These are phyloP conservation scores for Neopestalotiopsis rosae DNA, from an alignment of 2,329 filamentous ascomycete species.

Conservation along the genomic window DNA sequence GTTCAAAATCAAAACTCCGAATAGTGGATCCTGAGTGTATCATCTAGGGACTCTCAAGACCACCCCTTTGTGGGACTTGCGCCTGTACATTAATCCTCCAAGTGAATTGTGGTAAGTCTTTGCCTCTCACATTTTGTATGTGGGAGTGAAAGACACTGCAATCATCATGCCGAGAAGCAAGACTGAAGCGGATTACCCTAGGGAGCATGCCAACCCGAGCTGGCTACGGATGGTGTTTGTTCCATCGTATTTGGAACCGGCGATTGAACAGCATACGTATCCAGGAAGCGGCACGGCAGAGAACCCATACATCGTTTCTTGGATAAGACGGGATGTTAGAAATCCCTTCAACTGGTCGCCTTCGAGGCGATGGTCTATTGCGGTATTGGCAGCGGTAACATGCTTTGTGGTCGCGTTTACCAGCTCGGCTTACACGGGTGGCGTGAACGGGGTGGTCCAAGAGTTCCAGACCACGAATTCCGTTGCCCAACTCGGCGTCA, in stretches of 20 bases:
- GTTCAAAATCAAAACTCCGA: background rate
- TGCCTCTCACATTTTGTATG: background rate
- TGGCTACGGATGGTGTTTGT: background rate
- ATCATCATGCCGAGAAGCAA: background rate
- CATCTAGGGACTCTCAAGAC: background rate
- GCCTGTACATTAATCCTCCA: background rate
- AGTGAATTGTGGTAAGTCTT: background rate
- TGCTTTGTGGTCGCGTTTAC: conserved; percentile 58
- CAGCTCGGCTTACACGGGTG: conserved; percentile 52
- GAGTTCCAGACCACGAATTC: conserved; percentile 47
- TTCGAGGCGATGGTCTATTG: conserved; percentile 55
- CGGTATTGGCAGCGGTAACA: conserved; percentile 52
- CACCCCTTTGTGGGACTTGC: background rate
- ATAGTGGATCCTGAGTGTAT: background rate
- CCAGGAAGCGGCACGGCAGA: background rate
- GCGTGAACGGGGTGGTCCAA: conserved; percentile 40
- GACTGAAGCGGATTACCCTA: background rate
- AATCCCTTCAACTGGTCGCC: conserved; percentile 57
- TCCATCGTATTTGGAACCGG: background rate
- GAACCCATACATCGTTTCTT: conserved; percentile 58
- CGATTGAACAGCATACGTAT: background rate
- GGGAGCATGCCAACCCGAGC: background rate
- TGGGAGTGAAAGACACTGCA: background rate
- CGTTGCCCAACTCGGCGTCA: conserved; percentile 52
- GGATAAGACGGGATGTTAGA: conserved; percentile 55